These are phyloP conservation scores for Albugo candida DNA, from an alignment of 352 stramenopile genomes.

Conservation along the genomic window DNA sequence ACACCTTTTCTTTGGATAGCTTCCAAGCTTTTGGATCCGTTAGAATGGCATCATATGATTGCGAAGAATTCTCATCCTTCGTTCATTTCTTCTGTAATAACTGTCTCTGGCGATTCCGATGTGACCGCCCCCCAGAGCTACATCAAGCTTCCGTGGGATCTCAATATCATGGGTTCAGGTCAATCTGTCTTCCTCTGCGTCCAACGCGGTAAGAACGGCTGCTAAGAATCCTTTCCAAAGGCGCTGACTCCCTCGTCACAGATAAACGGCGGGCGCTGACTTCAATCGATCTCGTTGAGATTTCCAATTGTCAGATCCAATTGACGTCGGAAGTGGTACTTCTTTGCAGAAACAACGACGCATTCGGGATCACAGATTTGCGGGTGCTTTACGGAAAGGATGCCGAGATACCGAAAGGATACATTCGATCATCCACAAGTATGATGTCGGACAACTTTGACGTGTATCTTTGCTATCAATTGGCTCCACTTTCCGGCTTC, in stretches of 20 bases:
- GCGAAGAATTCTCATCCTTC: conserved; percentile 10
- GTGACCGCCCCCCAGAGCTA: conserved; percentile 28
- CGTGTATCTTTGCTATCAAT: conserved; percentile 36
- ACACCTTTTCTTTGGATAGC: conserved; percentile 8
- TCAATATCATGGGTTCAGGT: conserved; percentile 41
- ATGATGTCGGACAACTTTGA: conserved; percentile 19
- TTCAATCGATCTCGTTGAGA: background rate
- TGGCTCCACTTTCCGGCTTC: conserved; percentile 34
- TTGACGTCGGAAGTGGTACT: background rate
- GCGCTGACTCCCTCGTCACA: background rate
- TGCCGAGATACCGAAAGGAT: conserved; percentile 11
- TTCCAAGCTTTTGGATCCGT: conserved; percentile 17
- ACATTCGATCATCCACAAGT: conserved; percentile 32
- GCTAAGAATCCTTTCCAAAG: background rate
- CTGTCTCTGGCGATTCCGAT: conserved; percentile 37
- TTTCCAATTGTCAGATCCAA: background rate
- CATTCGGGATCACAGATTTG: conserved; percentile 44
- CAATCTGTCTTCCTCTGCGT: conserved; percentile 57
- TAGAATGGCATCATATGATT: conserved; percentile 24
- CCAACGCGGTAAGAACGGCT: conserved; percentile 17
- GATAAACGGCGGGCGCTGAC: background rate
- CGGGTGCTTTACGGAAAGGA: conserved; percentile 16
- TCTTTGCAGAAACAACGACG: conserved; percentile 2
- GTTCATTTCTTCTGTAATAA: conserved; percentile 43
- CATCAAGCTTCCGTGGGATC: conserved; percentile 23